These are phyloP conservation scores for Aspergillus baeticus DNA, from an alignment of 495 filamentous ascomycete species.

Conservation along the genomic window DNA sequence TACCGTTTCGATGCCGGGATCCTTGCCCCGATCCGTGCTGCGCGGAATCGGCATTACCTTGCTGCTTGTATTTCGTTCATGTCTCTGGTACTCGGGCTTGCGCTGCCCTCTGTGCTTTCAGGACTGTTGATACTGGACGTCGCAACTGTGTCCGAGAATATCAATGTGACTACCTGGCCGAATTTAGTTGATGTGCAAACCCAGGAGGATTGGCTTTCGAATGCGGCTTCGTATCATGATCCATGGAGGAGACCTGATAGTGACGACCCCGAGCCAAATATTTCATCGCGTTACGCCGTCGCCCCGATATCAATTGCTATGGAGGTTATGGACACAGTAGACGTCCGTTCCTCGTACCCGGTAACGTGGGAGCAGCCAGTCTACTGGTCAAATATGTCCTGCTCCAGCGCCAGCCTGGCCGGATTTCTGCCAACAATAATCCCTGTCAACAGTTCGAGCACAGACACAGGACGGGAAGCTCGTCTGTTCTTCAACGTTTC, in stretches of 20 bases:
- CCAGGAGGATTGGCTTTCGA: slow-evolving; percentile 17
- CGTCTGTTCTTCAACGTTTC: not conserved
- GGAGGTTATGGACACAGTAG: too few species aligned
- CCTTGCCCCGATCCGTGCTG: slow-evolving; percentile 19
- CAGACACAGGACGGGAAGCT: too few species aligned
- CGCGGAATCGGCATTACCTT: slow-evolving; percentile 26
- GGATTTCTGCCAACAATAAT: too few species aligned
- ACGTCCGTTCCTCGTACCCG: too few species aligned
- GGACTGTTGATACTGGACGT: slow-evolving; percentile 17
- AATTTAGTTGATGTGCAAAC: slow-evolving; percentile 16
- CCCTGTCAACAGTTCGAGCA: too few species aligned
- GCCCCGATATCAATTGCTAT: too few species aligned
- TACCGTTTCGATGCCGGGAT: slow-evolving; percentile 23
- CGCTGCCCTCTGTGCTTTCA: slow-evolving; percentile 21
- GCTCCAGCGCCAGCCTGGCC: too few species aligned
- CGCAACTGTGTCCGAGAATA: not conserved
- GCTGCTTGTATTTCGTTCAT: slow-evolving; percentile 19
- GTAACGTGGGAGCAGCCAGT: too few species aligned
- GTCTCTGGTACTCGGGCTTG: slow-evolving; percentile 17
- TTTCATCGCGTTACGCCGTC: too few species aligned
- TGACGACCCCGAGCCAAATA: too few species aligned
- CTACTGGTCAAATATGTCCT: too few species aligned
- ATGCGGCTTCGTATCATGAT: not conserved
- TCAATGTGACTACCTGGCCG: slow-evolving; percentile 24
- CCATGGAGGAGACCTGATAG: too few species aligned